Base-by-base conservation (phyloP, 179 eudicot genomes). In the Dionaea muscipula region DNA sequence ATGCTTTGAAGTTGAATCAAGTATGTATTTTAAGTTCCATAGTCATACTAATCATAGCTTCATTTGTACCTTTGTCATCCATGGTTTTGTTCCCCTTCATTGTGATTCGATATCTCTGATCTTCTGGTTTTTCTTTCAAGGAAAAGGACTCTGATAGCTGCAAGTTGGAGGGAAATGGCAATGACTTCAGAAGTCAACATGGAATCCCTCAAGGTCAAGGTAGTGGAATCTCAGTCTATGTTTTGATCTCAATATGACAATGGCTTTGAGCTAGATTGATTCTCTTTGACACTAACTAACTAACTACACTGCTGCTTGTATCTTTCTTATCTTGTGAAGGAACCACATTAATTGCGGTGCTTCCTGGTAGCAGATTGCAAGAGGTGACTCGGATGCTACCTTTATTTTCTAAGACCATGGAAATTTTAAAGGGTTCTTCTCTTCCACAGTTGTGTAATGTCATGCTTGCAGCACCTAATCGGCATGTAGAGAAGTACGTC, bases 321-420 rank as follows among this genome's bases (percentile, higher is more conserved):
- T n/a, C n/a, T n/a, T n/a, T n/a, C n/a, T n/a, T 35, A 24, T 27
- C 21, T 47, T 49, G 37, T 33, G 33, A 65, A 91, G 98, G 84
- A 53, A 73, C 81, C 20, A 75, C 81, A 37, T 49, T 91, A 38
- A 58, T 91, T 63, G 61, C 74, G 45, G 61, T 91, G 76, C 91
- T 87, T 70, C 95, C 98, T 58, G 95, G 98, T 65, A 87, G 98
- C 81, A 83, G 98, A 77, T 72, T 84, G 55, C 98, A 87, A 74
- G 98, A 87, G 74, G 98, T 91, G 16, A 69, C 65, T 18, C 95
- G 94, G 45, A 91, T 91, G 98, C 82, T 87, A 67, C 75, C 96
- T 22, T 80, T 91, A 55, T 91, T 78, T 75, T 66, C 68, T 38
- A 68, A 72, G 37, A 68, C 96, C 51, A 51, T 87, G 81, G 65